Percentiles rank a stretch among this genome's conserved stretches.
phyloP scores from a whole-genome alignment of 805 yeast genomes.

The Barnettozyma sucrosica region DNA sequence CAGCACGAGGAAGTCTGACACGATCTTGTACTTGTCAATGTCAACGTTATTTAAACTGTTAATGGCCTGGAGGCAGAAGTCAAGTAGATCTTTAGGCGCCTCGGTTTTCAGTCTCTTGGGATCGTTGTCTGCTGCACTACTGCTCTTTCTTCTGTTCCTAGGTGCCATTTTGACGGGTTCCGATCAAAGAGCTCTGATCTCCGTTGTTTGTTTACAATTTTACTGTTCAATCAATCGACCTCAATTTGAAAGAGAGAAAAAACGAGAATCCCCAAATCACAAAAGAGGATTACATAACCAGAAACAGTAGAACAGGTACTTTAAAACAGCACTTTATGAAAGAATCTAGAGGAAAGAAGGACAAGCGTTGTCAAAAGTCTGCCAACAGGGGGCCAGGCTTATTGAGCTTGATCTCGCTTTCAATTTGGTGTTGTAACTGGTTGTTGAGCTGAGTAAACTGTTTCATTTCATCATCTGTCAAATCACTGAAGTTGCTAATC shows the following conservation, averaged over 20 bases:
- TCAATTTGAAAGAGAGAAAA: too few species aligned
- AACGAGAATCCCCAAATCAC: too few species aligned
- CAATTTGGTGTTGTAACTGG: constrained; percentile 11
- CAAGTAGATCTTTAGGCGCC: constrained; percentile 17
- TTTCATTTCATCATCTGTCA: constrained; percentile 8
- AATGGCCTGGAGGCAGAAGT: constrained; percentile 30
- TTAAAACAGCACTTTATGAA: background rate
- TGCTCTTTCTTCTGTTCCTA: constrained; percentile 16
- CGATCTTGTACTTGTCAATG: constrained; percentile 27
- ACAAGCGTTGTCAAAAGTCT: constrained; percentile 5
- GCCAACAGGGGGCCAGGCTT: constrained; percentile 21
- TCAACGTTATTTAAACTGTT: constrained; percentile 28
- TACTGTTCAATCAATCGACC: too few species aligned
- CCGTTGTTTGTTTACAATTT: background rate
- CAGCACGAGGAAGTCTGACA: constrained; percentile 55
- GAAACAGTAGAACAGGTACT: too few species aligned
- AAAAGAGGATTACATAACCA: background rate
- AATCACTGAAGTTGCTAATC: constrained; percentile 1
- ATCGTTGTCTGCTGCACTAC: background rate
- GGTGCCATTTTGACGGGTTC: constrained; percentile 9
- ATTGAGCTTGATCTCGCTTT: constrained; percentile 10
- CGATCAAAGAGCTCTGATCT: background rate
- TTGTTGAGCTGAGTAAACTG: constrained; percentile 12
- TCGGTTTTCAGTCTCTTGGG: constrained; percentile 17
- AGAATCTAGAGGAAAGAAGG: background rate